These are phyloP conservation scores for Neocucurbitaria cava DNA, from an alignment of 2,329 filamentous ascomycete species.

Conservation along the genomic window DNA sequence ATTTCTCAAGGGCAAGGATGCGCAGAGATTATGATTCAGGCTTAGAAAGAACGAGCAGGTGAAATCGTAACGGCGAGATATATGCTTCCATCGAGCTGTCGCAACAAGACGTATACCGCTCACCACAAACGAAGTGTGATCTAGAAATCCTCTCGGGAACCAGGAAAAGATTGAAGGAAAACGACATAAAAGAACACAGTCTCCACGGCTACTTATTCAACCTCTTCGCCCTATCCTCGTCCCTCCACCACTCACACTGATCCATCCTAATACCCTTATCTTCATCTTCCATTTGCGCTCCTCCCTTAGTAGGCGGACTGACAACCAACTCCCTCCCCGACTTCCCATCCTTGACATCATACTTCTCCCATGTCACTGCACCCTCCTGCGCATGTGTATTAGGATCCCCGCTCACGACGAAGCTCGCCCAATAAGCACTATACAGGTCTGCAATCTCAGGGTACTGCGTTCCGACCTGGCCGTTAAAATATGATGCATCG, in stretches of 20 bases:
- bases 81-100: too few species aligned
- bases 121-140: too few species aligned
- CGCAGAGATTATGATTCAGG: too few species aligned
- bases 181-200: too few species aligned
- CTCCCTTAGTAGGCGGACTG: constrained; percentile 28
- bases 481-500: constrained; percentile 42
- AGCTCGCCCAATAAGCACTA: constrained; percentile 45
- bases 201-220: constrained; percentile 34
- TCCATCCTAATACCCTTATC: constrained; percentile 33
- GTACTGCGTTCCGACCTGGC: constrained; percentile 30
- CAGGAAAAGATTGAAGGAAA: too few species aligned
- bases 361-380: constrained; percentile 39
- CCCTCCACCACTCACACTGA: constrained; percentile 44
- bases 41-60: too few species aligned
- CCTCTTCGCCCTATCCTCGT: constrained; percentile 35
- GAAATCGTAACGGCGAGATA: too few species aligned
- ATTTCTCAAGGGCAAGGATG: too few species aligned
- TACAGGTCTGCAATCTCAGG: constrained; percentile 43
- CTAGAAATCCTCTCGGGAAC: too few species aligned
- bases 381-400: constrained; percentile 33
- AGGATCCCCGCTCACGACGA: constrained; percentile 44
- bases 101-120: too few species aligned
- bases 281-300: constrained; percentile 35
- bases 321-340: constrained; percentile 31
- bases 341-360: constrained; percentile 18